Evolutionary conservation across 176 grass and related monocot genomes (phyloP), one percentile per base, ranked within the genome.

Genomic region (Oropetium thomaeum): DNA sequence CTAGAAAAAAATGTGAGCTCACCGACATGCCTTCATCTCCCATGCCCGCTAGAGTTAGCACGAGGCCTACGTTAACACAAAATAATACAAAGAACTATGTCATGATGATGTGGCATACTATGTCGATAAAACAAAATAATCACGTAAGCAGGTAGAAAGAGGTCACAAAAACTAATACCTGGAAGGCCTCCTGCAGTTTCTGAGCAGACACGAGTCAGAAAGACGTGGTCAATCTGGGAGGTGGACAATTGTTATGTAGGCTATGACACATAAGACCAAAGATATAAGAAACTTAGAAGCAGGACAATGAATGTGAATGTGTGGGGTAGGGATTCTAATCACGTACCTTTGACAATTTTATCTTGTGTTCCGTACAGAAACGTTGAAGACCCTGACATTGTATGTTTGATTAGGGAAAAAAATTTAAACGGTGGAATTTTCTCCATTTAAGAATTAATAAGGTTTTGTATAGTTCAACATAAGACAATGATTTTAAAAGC

Each of bases 151-250:
- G 9, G 20, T 64, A 75, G 31, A 38, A 64, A 62, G 66, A 33
- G 44, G 13, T 65, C 15, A 39, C 35, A 32, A 70, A 15, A 77
- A 41, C 58, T 63, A 39, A 75, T 87, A 89, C 95, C 95, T 86
- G 95, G 95, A 92, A 98, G 90, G 22, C 95, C 95, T 37, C 95
- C 95, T 85, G 91, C 95, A 82, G 95, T 98, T 85, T 98, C 95
- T 78, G 95, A 98, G 89, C 95, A 98, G 28, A 98, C 95, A 10
- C 91, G 88, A 64, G 95, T 92, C 34, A 94, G 71, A 79, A 98
- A 98, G 45, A 98, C 82, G 77, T 98, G 95, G 75, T 98, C 95
- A 40, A 98, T 94, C 95, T 98, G 71, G 59, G 54, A 25, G 76
- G 65, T 75, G 10, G 49, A 73, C 9, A 38, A 63, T 85, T 55